These are phyloP conservation scores for Salix viminalis DNA, from an alignment of 345 rosid species.

Conservation along the genomic window DNA sequence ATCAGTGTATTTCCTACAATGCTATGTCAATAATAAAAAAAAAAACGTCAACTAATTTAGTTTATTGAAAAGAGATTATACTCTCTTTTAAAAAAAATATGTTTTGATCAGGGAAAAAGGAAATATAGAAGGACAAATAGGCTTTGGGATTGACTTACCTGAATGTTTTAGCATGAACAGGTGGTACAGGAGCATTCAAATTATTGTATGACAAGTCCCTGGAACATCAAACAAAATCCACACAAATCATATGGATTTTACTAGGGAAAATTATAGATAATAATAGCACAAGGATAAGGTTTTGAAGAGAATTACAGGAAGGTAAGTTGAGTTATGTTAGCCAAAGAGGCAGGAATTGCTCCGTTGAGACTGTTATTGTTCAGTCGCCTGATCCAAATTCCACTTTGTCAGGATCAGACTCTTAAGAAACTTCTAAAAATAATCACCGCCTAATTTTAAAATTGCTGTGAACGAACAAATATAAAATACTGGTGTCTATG, in stretches of 20 bases:
- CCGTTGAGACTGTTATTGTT: constrained; percentile 72
- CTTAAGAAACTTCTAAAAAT: not conserved
- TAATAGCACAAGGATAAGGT: not conserved
- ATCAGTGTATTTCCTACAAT: constrained; percentile 78
- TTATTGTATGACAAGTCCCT: constrained; percentile 45
- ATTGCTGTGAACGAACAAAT: not conserved
- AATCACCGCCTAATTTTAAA: not conserved
- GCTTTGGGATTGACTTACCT: constrained; percentile 41
- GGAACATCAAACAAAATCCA: not conserved
- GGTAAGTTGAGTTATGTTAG: constrained; percentile 69
- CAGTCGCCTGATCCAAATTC: constrained; percentile 56
- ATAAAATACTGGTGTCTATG: not conserved
- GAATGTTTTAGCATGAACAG: constrained; percentile 32
- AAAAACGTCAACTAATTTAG: not conserved
- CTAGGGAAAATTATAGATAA: not conserved
- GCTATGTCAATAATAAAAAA: constrained; percentile 33
- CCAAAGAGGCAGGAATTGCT: constrained; percentile 64
- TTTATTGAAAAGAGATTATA: not conserved
- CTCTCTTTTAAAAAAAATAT: not conserved
- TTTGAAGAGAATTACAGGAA: constrained; percentile 56
- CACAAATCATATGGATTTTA: not conserved
- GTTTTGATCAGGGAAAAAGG: constrained; percentile 8
- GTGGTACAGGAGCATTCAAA: constrained; percentile 37
- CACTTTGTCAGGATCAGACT: not conserved
- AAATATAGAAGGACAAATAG: constrained; percentile 1